Percentiles rank a stretch among this genome's conserved stretches.
These are phyloP conservation scores for Starmera quercuum DNA, from an alignment of 805 yeast species.

Conservation along the genomic window DNA sequence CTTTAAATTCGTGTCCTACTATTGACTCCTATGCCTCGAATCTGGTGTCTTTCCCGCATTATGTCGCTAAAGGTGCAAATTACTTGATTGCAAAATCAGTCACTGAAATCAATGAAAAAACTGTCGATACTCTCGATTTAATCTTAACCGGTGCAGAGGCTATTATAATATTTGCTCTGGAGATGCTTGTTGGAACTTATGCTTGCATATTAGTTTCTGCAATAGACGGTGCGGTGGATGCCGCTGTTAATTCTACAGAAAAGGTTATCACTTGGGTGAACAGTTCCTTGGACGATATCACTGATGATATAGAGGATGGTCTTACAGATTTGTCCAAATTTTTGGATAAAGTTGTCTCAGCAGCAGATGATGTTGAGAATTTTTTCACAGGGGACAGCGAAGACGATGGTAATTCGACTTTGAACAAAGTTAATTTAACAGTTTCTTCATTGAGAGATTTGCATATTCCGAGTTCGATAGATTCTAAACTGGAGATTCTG, in stretches of 20 bases:
- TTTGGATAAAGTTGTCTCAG: conserved; percentile 46
- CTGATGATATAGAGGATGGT: conserved; percentile 59
- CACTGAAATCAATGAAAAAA: conserved; percentile 38
- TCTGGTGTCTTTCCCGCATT: conserved; percentile 44
- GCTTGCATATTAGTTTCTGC: conserved; percentile 74
- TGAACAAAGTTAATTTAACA: conserved; percentile 49
- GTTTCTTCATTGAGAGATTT: conserved; percentile 48
- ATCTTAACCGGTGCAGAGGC: conserved; percentile 51
- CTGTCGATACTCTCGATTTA: conserved; percentile 35
- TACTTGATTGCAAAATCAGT: conserved; percentile 39
- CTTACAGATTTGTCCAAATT: conserved; percentile 50
- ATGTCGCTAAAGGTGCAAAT: conserved; percentile 49
- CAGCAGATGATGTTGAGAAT: conserved; percentile 43
- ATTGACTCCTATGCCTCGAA: conserved; percentile 31
- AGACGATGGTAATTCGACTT: conserved; percentile 18
- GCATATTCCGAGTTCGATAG: conserved; percentile 58
- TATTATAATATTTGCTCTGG: conserved; percentile 56
- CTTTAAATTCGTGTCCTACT: conserved; percentile 37
- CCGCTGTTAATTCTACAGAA: conserved; percentile 70
- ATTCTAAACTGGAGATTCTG: conserved; percentile 45
- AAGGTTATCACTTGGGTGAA: conserved; percentile 54
- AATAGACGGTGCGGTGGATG: conserved; percentile 61
- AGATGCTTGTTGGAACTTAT: conserved; percentile 78
- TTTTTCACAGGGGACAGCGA: conserved; percentile 44
- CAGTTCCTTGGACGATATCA: conserved; percentile 42